phyloP scores from a whole-genome alignment of 148 eudicot species.

The Rhododendron simsii region DNA sequence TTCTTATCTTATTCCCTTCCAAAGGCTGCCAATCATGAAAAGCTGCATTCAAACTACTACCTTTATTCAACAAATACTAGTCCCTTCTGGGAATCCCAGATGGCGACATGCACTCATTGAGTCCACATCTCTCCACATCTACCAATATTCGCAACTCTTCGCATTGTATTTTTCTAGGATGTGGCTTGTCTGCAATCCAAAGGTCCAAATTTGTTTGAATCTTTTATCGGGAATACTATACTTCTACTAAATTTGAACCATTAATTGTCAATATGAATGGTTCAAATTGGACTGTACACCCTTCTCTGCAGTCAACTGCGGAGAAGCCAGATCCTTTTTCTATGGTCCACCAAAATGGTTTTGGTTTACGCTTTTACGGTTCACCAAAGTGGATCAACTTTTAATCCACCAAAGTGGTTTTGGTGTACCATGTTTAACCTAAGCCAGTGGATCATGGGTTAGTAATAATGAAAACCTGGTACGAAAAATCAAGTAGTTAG shows the following conservation, averaged over 20 bases:
- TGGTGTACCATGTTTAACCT: not conserved
- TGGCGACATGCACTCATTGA: not conserved
- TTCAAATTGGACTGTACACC: no score
- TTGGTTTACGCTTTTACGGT: no score
- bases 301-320: no score
- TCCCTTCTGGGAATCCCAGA: not conserved
- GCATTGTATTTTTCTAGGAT: not conserved
- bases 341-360: no score
- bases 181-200: no score
- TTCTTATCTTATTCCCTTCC: not conserved
- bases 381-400: no score
- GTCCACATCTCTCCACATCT: not conserved
- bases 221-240: no score
- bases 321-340: no score
- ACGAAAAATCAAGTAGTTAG: not conserved
- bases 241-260: no score
- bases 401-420: not conserved
- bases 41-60: not conserved
- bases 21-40: not conserved
- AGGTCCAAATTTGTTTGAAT: no score
- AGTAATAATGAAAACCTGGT: not conserved
- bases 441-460: not conserved
- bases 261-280: no score
- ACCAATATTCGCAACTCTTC: not conserved
- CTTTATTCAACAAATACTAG: not conserved